These are phyloP conservation scores for Pueraria montana DNA, from an alignment of 306 rosid species.

Conservation along the genomic window DNA sequence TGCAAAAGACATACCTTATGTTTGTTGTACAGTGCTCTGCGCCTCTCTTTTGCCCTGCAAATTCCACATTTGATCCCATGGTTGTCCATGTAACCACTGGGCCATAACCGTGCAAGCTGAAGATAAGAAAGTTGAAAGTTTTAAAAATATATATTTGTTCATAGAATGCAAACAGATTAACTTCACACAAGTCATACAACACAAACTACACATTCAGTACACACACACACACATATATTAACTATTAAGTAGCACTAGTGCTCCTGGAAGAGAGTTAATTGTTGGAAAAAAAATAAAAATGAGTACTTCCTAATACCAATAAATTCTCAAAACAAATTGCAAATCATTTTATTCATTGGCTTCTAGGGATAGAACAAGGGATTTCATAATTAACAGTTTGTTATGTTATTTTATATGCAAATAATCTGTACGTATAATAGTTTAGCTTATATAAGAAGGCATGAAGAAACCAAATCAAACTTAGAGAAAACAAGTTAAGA, in stretches of 20 bases:
- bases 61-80: slow-evolving; percentile 97
- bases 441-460: slow-evolving; percentile 9
- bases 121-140: slow-evolving; percentile 38
- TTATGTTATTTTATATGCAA: slow-evolving; percentile 18
- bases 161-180: slow-evolving; percentile 31
- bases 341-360: slow-evolving; percentile 7
- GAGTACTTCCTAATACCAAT: slow-evolving; percentile 30
- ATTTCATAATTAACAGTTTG: neutral
- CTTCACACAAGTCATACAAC: slow-evolving; percentile 14
- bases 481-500: slow-evolving; percentile 18
- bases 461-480: slow-evolving; percentile 28
- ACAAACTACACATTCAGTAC: neutral
- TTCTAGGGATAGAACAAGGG: slow-evolving; percentile 9
- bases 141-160: slow-evolving; percentile 5
- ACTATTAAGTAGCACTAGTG: slow-evolving; percentile 18
- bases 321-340: slow-evolving; percentile 27
- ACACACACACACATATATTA: neutral
- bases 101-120: slow-evolving; percentile 97
- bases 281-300: slow-evolving; percentile 13
- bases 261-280: slow-evolving; percentile 18
- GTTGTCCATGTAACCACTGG: slow-evolving; percentile 95
- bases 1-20: slow-evolving; percentile 67
- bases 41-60: slow-evolving; percentile 93
- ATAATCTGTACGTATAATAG: neutral
- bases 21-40: slow-evolving; percentile 65